phyloP scores from a whole-genome alignment of 805 yeast species.

The Vanderwaltozyma tropicalis region DNA sequence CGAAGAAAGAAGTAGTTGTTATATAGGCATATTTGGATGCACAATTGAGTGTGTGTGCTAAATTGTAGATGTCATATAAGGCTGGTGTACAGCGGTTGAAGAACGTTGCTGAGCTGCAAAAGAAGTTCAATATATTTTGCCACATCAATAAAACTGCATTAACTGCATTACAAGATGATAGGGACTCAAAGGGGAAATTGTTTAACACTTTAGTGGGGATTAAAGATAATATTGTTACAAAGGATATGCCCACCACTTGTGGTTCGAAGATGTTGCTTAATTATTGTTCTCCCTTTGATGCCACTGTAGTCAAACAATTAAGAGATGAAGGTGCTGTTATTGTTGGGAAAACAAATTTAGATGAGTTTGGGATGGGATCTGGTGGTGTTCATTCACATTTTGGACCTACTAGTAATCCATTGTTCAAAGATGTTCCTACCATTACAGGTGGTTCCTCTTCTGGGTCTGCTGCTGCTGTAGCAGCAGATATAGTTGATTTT shows the following conservation, averaged over 20 bases:
- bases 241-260: constrained; percentile 62
- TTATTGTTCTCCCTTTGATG: constrained; percentile 69
- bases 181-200: background rate
- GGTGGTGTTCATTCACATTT: constrained; percentile 44
- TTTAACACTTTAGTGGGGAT: constrained; percentile 29
- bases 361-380: constrained; percentile 97
- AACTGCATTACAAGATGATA: background rate
- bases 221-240: constrained; percentile 76
- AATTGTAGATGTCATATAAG: constrained; percentile 2
- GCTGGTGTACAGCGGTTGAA: constrained; percentile 9
- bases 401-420: constrained; percentile 52
- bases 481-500: constrained; percentile 51
- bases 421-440: constrained; percentile 29
- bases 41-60: background rate
- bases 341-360: constrained; percentile 83
- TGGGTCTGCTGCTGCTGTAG: constrained; percentile 90
- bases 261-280: constrained; percentile 52
- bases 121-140: constrained; percentile 33
- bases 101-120: constrained; percentile 13
- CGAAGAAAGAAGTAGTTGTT: too few relatives aligned
- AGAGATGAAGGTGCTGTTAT: constrained; percentile 40
- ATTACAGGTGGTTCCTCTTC: constrained; percentile 91
- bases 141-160: constrained; percentile 24
- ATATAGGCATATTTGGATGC: too few relatives aligned
- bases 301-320: constrained; percentile 59